A percentile compares a stretch with the other conserved stretches of the same genome.
Conservation (phyloP, 805 yeast species). For the Kluyveromyces siamensis region DNA sequence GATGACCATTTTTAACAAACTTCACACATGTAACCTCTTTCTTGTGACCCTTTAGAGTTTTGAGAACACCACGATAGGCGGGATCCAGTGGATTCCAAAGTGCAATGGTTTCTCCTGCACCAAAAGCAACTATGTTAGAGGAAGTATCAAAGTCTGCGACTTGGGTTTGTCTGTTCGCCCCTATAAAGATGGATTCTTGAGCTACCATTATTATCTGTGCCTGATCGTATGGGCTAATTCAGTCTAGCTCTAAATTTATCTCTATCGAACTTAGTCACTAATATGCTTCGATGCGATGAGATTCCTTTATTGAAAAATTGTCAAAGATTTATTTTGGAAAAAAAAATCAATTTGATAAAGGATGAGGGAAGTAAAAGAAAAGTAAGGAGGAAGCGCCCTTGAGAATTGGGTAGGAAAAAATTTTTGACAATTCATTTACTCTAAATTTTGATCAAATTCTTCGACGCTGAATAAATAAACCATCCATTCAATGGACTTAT, state of each 20-base stretch:
- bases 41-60: slow-evolving; percentile 53
- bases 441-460: neutral
- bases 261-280: neutral
- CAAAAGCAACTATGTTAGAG: slow-evolving; percentile 50
- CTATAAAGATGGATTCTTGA: slow-evolving; percentile 55
- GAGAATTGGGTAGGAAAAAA: no score
- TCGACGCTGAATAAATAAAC: slow-evolving; percentile 2
- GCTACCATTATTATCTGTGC: slow-evolving; percentile 4
- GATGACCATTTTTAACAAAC: slow-evolving; percentile 38
- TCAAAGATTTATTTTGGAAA: neutral
- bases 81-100: slow-evolving; percentile 52
- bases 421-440: no score
- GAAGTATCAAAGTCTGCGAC: slow-evolving; percentile 42
- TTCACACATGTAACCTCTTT: slow-evolving; percentile 60
- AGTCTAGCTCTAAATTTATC: neutral
- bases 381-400: no score
- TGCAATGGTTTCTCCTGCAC: slow-evolving; percentile 59
- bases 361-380: neutral
- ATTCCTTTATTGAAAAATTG: neutral
- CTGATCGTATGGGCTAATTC: neutral
- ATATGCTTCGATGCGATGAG: neutral
- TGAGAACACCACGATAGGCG: slow-evolving; percentile 36
- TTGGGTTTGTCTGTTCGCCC: slow-evolving; percentile 61
- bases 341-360: neutral
- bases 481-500: slow-evolving; percentile 11